These are phyloP conservation scores for Amphirosellinia nigrospora DNA, from an alignment of 495 filamentous ascomycete species.

Conservation along the genomic window DNA sequence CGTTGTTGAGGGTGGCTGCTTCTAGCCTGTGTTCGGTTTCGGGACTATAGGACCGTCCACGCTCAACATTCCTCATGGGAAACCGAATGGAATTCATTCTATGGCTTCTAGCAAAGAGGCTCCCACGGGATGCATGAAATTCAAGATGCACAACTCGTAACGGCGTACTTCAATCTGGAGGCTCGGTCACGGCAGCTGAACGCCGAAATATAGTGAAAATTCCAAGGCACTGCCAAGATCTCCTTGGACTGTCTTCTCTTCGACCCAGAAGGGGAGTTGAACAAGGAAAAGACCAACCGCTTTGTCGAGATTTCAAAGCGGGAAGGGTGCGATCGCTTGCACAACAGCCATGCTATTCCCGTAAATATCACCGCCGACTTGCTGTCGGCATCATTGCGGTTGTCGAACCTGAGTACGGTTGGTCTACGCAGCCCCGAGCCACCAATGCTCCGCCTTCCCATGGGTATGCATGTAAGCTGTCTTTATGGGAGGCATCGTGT, in stretches of 20 bases:
- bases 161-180: slow-evolving; percentile 9
- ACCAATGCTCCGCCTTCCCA: not conserved
- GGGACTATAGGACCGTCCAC: not conserved
- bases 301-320: slow-evolving; percentile 1
- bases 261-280: not conserved
- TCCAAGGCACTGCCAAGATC: slow-evolving; percentile 12
- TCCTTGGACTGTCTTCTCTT: slow-evolving; percentile 11
- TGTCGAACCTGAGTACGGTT: not conserved
- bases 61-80: not conserved
- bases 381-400: not conserved
- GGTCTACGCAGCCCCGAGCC: not conserved
- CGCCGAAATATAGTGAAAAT: slow-evolving; percentile 16
- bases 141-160: slow-evolving; percentile 5
- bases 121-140: not conserved
- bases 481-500: not conserved
- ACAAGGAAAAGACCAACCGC: slow-evolving; percentile 14
- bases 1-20: not conserved
- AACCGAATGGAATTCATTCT: not conserved
- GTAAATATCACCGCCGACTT: not conserved
- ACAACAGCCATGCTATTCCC: not conserved
- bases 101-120: not conserved
- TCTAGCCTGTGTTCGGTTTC: not conserved
- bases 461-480: not conserved
- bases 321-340: slow-evolving; percentile 7
- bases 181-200: slow-evolving; percentile 10